A percentile compares a stretch with the other conserved stretches of the same genome.
phyloP scores from a whole-genome alignment of 2,329 filamentous ascomycete genomes.

The Pyrenochaeta sp. region DNA sequence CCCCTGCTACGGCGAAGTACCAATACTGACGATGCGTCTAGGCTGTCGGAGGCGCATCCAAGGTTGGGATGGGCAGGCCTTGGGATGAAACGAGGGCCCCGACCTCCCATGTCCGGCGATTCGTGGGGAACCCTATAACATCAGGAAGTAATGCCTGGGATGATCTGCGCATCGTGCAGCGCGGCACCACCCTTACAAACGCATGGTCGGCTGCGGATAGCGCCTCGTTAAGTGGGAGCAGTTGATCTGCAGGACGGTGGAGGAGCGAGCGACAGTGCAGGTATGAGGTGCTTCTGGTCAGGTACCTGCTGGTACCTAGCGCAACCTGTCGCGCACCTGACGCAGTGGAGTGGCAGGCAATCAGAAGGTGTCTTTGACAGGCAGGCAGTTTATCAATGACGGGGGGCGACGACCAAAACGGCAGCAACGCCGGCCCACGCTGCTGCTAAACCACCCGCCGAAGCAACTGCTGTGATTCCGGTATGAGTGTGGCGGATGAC shows the following conservation, averaged over 20 bases:
- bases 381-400: constrained; percentile 15
- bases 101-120: constrained; percentile 49
- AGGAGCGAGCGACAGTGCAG: constrained; percentile 15
- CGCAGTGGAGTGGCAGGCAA: constrained; percentile 8
- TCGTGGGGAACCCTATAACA: constrained; percentile 48
- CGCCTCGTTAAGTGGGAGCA: constrained; percentile 15
- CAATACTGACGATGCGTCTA: constrained; percentile 45
- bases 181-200: constrained; percentile 26
- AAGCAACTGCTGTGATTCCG: constrained; percentile 2
- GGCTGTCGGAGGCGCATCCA: constrained; percentile 46
- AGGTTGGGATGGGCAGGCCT: constrained; percentile 42
- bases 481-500: not conserved
- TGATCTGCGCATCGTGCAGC: constrained; percentile 39
- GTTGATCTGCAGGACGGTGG: constrained; percentile 26
- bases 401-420: constrained; percentile 10
- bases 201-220: constrained; percentile 15
- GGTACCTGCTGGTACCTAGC: constrained; percentile 12
- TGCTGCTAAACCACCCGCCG: constrained; percentile 5
- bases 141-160: constrained; percentile 31
- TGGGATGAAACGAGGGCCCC: constrained; percentile 50
- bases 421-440: constrained; percentile 12
- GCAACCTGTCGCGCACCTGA: constrained; percentile 16
- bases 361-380: constrained; percentile 4
- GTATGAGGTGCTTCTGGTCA: constrained; percentile 3
- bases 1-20: constrained; percentile 42